These are phyloP conservation scores for Solanum lignicaule DNA, from an alignment of 257 asterid genomes.

Conservation along the genomic window DNA sequence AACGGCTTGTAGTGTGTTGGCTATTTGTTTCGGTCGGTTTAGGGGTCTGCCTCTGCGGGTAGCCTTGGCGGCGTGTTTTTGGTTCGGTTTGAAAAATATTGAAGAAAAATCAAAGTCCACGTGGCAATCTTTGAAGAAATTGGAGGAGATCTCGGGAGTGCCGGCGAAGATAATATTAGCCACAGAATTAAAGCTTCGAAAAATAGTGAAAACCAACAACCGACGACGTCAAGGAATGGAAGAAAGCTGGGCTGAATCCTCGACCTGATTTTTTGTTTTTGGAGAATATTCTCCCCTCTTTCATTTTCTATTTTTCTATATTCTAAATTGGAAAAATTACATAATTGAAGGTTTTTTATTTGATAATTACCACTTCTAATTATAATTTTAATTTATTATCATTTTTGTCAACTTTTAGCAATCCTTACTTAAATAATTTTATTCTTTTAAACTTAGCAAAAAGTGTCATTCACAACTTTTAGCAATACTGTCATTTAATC, in stretches of 20 bases:
- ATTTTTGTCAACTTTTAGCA: too few relatives aligned
- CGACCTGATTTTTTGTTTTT: background rate
- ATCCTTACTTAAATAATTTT: too few relatives aligned
- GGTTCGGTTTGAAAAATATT: slow-evolving; percentile 36
- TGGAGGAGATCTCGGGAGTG: slow-evolving; percentile 49
- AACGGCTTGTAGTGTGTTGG: slow-evolving; percentile 23
- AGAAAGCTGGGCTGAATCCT: slow-evolving; percentile 62
- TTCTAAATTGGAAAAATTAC: too few relatives aligned
- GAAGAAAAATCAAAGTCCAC: slow-evolving; percentile 3
- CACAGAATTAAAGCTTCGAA: slow-evolving; percentile 30
- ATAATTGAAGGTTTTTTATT: too few relatives aligned
- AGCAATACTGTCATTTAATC: too few relatives aligned
- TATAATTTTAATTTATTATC: too few relatives aligned
- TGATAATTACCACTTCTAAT: too few relatives aligned
- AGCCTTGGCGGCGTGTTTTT: slow-evolving; percentile 44
- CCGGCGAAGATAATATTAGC: slow-evolving; percentile 38
- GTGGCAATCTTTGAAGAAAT: slow-evolving; percentile 19
- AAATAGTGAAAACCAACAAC: slow-evolving; percentile 1
- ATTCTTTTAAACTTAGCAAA: too few relatives aligned
- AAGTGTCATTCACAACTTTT: too few relatives aligned
- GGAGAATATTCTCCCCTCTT: background rate
- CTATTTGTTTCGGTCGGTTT: slow-evolving; percentile 18
- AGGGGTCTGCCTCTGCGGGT: slow-evolving; percentile 38
- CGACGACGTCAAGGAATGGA: slow-evolving; percentile 23
- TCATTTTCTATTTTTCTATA: background rate